A percentile compares a stretch with the other conserved stretches of the same genome.
phyloP scores from a whole-genome alignment of 768 basidiomycete species.

The Amanita pallidorosea region DNA sequence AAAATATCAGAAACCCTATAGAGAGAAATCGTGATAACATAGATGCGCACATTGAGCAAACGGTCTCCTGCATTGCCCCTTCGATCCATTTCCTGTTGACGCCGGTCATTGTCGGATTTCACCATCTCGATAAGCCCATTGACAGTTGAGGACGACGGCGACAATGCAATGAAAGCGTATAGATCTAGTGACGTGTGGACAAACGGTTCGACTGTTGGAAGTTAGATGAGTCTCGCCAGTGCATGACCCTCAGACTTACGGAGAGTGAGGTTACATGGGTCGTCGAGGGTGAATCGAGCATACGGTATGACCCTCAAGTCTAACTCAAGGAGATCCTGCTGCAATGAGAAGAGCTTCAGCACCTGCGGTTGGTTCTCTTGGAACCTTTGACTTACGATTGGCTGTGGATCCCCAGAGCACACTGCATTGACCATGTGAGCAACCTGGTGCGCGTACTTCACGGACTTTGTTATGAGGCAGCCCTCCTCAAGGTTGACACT shows the following conservation, averaged over 20 bases:
- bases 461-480: slow-evolving; percentile 12
- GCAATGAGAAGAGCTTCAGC: slow-evolving; percentile 5
- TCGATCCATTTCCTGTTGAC: slow-evolving; percentile 8
- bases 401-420: slow-evolving; percentile 7
- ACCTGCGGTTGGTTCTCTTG: slow-evolving; percentile 3
- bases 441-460: slow-evolving; percentile 14
- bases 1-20: slow-evolving; percentile 7
- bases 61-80: slow-evolving; percentile 4
- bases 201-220: slow-evolving; percentile 10
- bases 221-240: slow-evolving; percentile 4
- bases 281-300: slow-evolving; percentile 9
- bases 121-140: slow-evolving; percentile 11
- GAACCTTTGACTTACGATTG: slow-evolving; percentile 7
- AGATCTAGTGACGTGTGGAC: slow-evolving; percentile 11
- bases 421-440: slow-evolving; percentile 9
- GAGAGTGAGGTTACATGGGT: slow-evolving; percentile 11
- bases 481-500: slow-evolving; percentile 10
- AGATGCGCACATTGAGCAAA: slow-evolving; percentile 8
- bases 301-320: slow-evolving; percentile 8
- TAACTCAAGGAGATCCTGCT: slow-evolving; percentile 8
- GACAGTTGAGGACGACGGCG: slow-evolving; percentile 10
- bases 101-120: slow-evolving; percentile 10
- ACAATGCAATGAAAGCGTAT: slow-evolving; percentile 12
- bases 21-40: slow-evolving; percentile 3
- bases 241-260: slow-evolving; percentile 9